A percentile compares a stretch with the other conserved stretches of the same genome.
Conservation (phyloP, 2,329 filamentous ascomycete genomes). For the Chaetomium olivaceum region DNA sequence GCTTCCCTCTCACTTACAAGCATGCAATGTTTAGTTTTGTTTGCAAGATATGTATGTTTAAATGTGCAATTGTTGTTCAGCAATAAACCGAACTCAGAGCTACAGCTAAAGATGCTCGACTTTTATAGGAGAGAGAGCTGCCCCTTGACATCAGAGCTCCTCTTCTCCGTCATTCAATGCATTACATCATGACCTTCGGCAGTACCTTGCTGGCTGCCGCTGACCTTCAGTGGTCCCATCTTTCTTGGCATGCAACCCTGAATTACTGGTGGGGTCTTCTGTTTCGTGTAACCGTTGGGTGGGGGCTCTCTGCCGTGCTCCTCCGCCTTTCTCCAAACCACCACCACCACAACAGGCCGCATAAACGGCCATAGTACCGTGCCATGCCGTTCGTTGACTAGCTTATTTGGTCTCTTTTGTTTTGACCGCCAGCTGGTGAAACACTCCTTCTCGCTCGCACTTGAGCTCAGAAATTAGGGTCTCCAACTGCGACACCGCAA, state of each 20-base stretch:
- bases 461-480: neutral
- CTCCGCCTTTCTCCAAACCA: conserved; percentile 17
- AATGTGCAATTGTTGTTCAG: neutral
- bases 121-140: conserved; percentile 8
- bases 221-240: neutral
- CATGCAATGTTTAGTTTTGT: neutral
- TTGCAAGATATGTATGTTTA: neutral
- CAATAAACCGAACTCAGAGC: neutral
- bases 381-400: conserved; percentile 12
- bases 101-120: neutral
- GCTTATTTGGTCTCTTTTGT: conserved; percentile 11
- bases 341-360: conserved; percentile 16
- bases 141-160: conserved; percentile 23
- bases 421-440: conserved; percentile 7
- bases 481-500: neutral
- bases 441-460: neutral
- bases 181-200: conserved; percentile 32
- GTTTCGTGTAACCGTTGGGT: neutral
- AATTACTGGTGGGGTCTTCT: neutral
- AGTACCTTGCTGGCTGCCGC: neutral
- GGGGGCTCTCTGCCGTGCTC: neutral
- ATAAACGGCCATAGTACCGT: conserved; percentile 30
- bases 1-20: neutral
- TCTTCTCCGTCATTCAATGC: conserved; percentile 21
- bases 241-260: neutral